Evolutionary conservation across 139 green algal genomes (phyloP).

Genomic region (Astrephomene gubernaculifera): DNA sequence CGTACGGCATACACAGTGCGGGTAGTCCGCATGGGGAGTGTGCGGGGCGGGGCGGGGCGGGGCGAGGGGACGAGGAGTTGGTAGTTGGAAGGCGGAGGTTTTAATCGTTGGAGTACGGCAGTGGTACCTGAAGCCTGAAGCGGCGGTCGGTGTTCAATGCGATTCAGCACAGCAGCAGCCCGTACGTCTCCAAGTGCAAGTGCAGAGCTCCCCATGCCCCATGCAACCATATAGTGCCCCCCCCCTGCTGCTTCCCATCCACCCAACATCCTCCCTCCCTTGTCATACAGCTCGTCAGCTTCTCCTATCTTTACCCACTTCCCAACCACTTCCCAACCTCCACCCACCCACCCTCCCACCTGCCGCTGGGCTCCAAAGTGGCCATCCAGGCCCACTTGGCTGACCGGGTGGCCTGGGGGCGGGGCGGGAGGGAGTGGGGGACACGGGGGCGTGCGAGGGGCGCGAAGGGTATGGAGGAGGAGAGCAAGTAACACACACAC

Average conservation of each 20-base stretch:
- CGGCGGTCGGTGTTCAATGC: too few species aligned
- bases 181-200: too few species aligned
- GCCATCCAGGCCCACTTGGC: slow-evolving; percentile 27
- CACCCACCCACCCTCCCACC: too few species aligned
- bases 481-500: background rate
- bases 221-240: too few species aligned
- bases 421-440: background rate
- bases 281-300: too few species aligned
- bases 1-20: background rate
- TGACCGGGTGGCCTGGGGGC: background rate
- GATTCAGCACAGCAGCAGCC: too few species aligned
- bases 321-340: too few species aligned
- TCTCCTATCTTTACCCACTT: too few species aligned
- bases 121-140: too few species aligned
- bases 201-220: too few species aligned
- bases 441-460: background rate
- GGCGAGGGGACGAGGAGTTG: background rate
- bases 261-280: too few species aligned
- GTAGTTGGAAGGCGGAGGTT: background rate
- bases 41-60: background rate
- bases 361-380: background rate
- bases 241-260: too few species aligned
- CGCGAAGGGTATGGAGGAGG: background rate
- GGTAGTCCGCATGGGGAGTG: background rate
- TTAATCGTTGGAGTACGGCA: background rate